Evolutionary conservation across 129 eudicot genomes (phyloP).

Genomic region (Pittosporum tobira): DNA sequence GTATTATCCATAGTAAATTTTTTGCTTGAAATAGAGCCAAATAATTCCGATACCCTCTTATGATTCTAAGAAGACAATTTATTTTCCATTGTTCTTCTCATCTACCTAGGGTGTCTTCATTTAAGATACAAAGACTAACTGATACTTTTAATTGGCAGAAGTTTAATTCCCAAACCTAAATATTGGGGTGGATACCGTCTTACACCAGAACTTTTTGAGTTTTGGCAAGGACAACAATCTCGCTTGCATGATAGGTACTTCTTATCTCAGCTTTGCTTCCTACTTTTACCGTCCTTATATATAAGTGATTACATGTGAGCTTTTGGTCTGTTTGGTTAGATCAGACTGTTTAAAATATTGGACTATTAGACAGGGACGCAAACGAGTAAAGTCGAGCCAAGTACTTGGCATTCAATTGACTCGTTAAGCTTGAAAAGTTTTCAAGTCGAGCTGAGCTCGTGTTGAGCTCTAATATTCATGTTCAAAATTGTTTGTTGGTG

Average conservation of each 20-base stretch:
- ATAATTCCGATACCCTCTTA: too few species aligned
- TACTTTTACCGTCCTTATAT: not conserved
- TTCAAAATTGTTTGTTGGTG: too few species aligned
- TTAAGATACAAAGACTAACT: not conserved
- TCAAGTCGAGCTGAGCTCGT: too few species aligned
- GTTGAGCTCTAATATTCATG: too few species aligned
- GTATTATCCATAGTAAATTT: too few species aligned
- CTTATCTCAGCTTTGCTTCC: conserved; percentile 2
- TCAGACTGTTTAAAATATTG: not conserved
- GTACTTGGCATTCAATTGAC: too few species aligned
- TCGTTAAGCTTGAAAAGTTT: too few species aligned
- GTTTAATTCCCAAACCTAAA: conserved; percentile 69
- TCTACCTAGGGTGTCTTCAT: not conserved
- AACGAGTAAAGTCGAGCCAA: too few species aligned
- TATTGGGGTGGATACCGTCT: conserved; percentile 99
- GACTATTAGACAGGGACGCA: too few species aligned
- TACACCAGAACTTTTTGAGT: conserved; percentile 67
- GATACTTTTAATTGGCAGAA: conserved; percentile 31
- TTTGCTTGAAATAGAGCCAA: too few species aligned
- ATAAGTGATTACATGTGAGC: not conserved
- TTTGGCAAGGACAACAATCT: conserved; percentile 97
- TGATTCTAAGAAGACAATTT: not conserved
- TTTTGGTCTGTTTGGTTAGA: not conserved
- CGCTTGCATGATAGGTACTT: conserved; percentile 84
- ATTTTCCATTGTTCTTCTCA: not conserved